Percentiles rank a stretch among this genome's conserved stretches.
phyloP scores from a whole-genome alignment of 2,329 filamentous ascomycete species.

The Blastomyces parvus region DNA sequence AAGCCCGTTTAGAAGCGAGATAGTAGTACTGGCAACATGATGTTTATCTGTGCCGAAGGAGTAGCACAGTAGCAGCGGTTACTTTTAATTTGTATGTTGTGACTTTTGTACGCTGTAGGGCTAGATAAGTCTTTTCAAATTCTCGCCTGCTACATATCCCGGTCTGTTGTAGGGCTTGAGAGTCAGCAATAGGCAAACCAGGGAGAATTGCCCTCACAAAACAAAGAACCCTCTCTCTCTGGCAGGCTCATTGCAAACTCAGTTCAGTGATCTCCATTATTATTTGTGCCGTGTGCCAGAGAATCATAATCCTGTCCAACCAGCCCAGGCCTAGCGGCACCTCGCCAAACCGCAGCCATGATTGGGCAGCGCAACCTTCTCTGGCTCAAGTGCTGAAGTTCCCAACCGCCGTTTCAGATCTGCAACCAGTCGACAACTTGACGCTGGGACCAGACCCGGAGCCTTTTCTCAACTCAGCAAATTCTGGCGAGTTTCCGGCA shows the following conservation, averaged over 20 bases:
- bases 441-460: constrained; percentile 6
- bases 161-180: too few relatives aligned
- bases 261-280: not conserved
- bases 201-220: too few relatives aligned
- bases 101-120: too few relatives aligned
- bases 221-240: too few relatives aligned
- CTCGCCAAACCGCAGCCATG: constrained; percentile 3
- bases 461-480: constrained; percentile 19
- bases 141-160: too few relatives aligned
- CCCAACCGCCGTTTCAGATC: constrained; percentile 10
- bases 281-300: not conserved
- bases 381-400: not conserved
- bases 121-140: too few relatives aligned
- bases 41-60: too few relatives aligned
- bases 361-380: not conserved
- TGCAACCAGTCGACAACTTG: constrained; percentile 4
- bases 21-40: too few relatives aligned
- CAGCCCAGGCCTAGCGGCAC: not conserved
- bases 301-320: not conserved
- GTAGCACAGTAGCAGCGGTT: too few relatives aligned
- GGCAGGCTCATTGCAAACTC: too few relatives aligned
- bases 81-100: too few relatives aligned
- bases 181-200: too few relatives aligned
- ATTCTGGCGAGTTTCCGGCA: constrained; percentile 16
- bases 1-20: not conserved